Percentiles rank a stretch among this genome's conserved stretches.
Conservation (phyloP, 225 moss, liverwort and hornwort species). For the Asterella californica region DNA sequence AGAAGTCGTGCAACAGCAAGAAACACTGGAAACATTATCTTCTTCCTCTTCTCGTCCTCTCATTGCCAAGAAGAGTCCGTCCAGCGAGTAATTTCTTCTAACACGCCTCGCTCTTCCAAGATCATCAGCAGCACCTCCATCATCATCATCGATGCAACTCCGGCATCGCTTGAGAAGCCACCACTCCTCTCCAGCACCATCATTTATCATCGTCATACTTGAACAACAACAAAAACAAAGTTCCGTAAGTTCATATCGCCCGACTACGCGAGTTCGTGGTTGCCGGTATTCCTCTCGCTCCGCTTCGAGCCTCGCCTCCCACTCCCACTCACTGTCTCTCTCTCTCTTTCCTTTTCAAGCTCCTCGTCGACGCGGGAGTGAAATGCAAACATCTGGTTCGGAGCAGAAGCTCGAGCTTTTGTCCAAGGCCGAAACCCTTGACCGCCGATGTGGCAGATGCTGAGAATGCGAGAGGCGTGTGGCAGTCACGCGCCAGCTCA, state of each 20-base stretch:
- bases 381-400: neutral
- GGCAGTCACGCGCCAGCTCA: slow-evolving; percentile 28
- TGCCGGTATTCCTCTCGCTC: neutral
- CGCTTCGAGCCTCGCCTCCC: too few relatives aligned
- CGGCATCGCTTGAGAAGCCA: neutral
- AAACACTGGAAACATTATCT: slow-evolving; percentile 12
- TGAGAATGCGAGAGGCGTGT: slow-evolving; percentile 35
- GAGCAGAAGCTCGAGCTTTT: neutral
- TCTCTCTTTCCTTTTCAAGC: neutral
- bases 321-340: neutral
- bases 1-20: slow-evolving; percentile 2
- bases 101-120: slow-evolving; percentile 2
- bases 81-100: neutral
- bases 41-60: slow-evolving; percentile 6
- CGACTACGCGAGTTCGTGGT: neutral
- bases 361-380: neutral
- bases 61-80: neutral
- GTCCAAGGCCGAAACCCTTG: neutral
- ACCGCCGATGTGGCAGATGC: slow-evolving; percentile 27
- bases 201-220: slow-evolving; percentile 11
- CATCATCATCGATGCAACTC: neutral
- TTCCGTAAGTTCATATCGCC: slow-evolving; percentile 1
- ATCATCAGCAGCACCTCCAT: neutral
- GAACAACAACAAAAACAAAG: neutral
- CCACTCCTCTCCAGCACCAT: neutral